These are phyloP conservation scores for Saccharomyces pastorianus DNA, from an alignment of 1,139 yeast species.

Conservation along the genomic window DNA sequence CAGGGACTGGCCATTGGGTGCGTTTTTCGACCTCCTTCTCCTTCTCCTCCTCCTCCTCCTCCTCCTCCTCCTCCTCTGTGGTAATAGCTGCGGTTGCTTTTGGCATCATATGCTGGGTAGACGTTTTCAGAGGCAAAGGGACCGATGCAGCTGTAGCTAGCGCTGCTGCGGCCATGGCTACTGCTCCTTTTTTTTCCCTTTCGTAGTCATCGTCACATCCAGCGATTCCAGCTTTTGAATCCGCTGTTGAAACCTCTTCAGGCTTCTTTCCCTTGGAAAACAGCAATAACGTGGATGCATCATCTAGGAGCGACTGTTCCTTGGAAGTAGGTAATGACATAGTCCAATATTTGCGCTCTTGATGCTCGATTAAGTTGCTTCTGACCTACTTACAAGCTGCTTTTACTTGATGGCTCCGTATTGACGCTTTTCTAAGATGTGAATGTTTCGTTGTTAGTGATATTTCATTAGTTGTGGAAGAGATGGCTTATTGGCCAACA, in stretches of 20 bases:
- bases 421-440: neutral
- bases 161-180: slow-evolving; percentile 26
- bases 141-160: slow-evolving; percentile 24
- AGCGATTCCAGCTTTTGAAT: neutral
- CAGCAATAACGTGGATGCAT: slow-evolving; percentile 60
- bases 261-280: slow-evolving; percentile 42
- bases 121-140: slow-evolving; percentile 19
- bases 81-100: neutral
- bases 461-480: neutral
- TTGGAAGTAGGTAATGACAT: neutral
- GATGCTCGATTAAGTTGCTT: neutral
- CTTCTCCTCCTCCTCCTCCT: slow-evolving; percentile 12
- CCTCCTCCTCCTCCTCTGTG: slow-evolving; percentile 12
- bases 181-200: slow-evolving; percentile 2
- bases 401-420: neutral
- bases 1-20: slow-evolving; percentile 26
- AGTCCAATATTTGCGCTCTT: neutral
- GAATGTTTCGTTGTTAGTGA: neutral
- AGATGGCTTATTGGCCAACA: too few species aligned
- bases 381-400: neutral
- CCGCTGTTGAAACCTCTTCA: neutral
- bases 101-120: neutral
- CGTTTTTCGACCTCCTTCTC: slow-evolving; percentile 5
- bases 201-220: neutral
- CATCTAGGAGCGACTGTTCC: slow-evolving; percentile 39